phyloP scores from a whole-genome alignment of 2,329 filamentous ascomycete genomes.

The Scedosporium aurantiacum region DNA sequence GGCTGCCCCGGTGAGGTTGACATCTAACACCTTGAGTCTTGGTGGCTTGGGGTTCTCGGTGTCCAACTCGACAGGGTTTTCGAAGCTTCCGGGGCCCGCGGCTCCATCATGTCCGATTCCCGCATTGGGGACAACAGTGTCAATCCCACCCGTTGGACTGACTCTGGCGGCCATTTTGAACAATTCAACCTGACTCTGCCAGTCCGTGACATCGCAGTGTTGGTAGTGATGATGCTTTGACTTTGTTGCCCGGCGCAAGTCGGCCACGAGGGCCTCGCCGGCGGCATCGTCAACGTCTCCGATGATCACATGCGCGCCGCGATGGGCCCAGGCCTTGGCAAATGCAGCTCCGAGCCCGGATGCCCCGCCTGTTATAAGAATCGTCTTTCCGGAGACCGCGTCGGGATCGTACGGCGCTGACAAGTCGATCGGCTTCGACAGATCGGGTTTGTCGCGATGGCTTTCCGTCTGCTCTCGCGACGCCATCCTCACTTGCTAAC shows the following conservation, averaged over 20 bases:
- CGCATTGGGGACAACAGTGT: conserved; percentile 56
- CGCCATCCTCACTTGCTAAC: background rate
- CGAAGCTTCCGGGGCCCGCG: conserved; percentile 25
- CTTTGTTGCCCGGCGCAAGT: conserved; percentile 27
- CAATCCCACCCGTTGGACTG: conserved; percentile 44
- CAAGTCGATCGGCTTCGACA: conserved; percentile 34
- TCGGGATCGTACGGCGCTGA: conserved; percentile 29
- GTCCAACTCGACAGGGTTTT: conserved; percentile 33
- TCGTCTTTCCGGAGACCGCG: conserved; percentile 41
- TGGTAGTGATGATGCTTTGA: conserved; percentile 27
- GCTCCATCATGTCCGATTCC: conserved; percentile 36
- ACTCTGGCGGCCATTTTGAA: conserved; percentile 47
- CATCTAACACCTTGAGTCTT: conserved; percentile 41
- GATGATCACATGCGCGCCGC: conserved; percentile 49
- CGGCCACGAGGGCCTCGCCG: conserved; percentile 43
- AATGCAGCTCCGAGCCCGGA: conserved; percentile 48
- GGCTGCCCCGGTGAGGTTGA: conserved; percentile 52
- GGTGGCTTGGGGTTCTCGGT: conserved; percentile 30
- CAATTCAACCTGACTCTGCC: conserved; percentile 51
- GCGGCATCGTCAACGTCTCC: conserved; percentile 48
- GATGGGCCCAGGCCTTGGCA: conserved; percentile 39
- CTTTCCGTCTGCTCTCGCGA: background rate
- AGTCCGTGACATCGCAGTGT: conserved; percentile 54
- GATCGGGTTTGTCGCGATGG: background rate
- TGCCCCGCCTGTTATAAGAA: conserved; percentile 54